A percentile compares a stretch with the other conserved stretches of the same genome.
Conservation (phyloP, 768 basidiomycete species). For the Fomitopsis serialis region DNA sequence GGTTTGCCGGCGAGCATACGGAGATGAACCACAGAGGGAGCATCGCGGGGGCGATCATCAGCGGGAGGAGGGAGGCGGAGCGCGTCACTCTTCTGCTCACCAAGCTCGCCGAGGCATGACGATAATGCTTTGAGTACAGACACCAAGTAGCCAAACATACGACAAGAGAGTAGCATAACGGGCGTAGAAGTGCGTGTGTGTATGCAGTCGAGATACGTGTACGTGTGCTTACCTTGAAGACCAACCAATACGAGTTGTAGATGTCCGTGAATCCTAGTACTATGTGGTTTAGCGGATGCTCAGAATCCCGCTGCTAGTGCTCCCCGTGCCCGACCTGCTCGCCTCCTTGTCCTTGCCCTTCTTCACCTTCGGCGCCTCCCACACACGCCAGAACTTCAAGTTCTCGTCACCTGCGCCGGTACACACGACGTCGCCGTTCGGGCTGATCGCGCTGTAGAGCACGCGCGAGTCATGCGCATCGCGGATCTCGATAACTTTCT, state of each 20-base stretch:
- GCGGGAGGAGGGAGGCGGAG: background rate
- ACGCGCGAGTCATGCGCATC: slow-evolving; percentile 94
- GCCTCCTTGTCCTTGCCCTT: slow-evolving; percentile 43
- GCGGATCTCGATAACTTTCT: slow-evolving; percentile 77
- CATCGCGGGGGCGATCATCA: background rate
- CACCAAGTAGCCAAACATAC: background rate
- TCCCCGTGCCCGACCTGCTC: slow-evolving; percentile 19
- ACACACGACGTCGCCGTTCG: slow-evolving; percentile 86
- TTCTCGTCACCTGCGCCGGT: slow-evolving; percentile 96
- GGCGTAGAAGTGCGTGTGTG: background rate
- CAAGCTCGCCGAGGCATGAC: background rate
- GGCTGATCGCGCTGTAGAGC: slow-evolving; percentile 78
- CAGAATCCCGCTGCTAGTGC: slow-evolving; percentile 20
- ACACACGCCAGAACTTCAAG: slow-evolving; percentile 92
- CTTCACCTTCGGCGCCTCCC: slow-evolving; percentile 58
- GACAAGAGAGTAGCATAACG: background rate
- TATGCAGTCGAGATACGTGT: background rate
- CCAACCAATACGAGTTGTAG: no score
- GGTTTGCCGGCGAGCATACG: background rate
- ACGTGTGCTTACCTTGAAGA: background rate
- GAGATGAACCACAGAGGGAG: background rate
- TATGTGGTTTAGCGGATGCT: slow-evolving; percentile 16
- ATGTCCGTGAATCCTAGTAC: background rate
- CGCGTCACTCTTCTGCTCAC: background rate
- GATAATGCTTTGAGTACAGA: background rate